Conservation (phyloP, 768 basidiomycete genomes). For the Scleroderma citrinum region DNA sequence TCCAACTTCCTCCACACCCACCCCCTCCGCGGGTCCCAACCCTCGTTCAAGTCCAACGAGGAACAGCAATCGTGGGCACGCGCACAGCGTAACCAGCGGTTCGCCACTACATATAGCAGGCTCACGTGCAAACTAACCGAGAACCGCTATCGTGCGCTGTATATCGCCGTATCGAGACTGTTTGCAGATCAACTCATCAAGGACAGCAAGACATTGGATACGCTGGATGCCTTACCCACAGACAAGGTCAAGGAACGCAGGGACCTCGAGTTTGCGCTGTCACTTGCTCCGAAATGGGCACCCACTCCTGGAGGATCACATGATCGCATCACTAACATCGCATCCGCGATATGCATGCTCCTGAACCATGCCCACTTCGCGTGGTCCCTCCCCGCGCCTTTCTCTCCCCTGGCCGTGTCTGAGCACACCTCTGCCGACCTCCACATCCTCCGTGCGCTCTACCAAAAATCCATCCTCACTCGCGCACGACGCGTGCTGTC, state of each 20-base stretch:
- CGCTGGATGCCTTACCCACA: slow-evolving; percentile 30
- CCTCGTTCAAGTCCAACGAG: slow-evolving; percentile 16
- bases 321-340: slow-evolving; percentile 58
- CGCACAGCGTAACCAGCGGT: slow-evolving; percentile 15
- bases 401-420: slow-evolving; percentile 20
- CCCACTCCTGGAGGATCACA: slow-evolving; percentile 54
- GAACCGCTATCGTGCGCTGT: slow-evolving; percentile 55
- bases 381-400: slow-evolving; percentile 9
- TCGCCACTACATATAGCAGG: slow-evolving; percentile 26
- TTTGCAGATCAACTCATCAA: slow-evolving; percentile 47
- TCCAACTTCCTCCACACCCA: slow-evolving; percentile 23
- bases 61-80: slow-evolving; percentile 22
- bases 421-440: too few species aligned
- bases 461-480: slow-evolving; percentile 53
- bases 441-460: slow-evolving; percentile 47
- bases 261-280: slow-evolving; percentile 27
- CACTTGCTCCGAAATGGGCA: slow-evolving; percentile 66
- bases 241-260: slow-evolving; percentile 13
- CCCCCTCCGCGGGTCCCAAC: slow-evolving; percentile 17
- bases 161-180: slow-evolving; percentile 54
- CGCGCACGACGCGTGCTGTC: slow-evolving; percentile 42
- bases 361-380: slow-evolving; percentile 36
- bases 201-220: slow-evolving; percentile 40
- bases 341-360: slow-evolving; percentile 54
- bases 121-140: slow-evolving; percentile 40